Percentiles rank a stretch among this genome's conserved stretches.
phyloP scores from a whole-genome alignment of 208 protist genomes.

The Acanthamoeba divionensis region DNA sequence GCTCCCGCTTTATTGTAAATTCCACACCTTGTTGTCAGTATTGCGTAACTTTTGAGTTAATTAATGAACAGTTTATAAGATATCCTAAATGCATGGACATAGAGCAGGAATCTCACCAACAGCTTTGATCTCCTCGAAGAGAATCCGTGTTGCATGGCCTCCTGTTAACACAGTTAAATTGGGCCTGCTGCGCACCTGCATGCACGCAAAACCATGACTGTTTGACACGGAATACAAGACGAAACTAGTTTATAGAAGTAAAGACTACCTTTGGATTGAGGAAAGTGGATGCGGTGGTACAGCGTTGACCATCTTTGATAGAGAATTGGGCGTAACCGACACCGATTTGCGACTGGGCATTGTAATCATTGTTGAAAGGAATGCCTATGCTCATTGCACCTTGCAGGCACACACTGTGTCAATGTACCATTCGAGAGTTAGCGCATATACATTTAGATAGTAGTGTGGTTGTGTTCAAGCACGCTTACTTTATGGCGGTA shows the following conservation, averaged over 20 bases:
- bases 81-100: too few species aligned
- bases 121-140: constrained; percentile 35
- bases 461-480: not conserved
- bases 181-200: not conserved
- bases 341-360: not conserved
- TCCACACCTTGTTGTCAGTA: too few species aligned
- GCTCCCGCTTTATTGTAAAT: too few species aligned
- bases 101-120: too few species aligned
- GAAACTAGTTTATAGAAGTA: not conserved
- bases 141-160: not conserved
- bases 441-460: not conserved
- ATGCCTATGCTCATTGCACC: not conserved
- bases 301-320: constrained; percentile 10
- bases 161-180: not conserved
- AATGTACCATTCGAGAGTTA: not conserved
- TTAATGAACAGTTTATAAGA: too few species aligned
- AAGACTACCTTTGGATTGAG: not conserved
- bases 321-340: constrained; percentile 25
- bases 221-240: not conserved
- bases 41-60: too few species aligned
- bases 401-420: not conserved
- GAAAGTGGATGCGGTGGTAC: not conserved
- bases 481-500: not conserved
- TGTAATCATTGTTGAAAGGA: constrained; percentile 22
- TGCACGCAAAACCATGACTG: not conserved